Percentiles rank a stretch among this genome's conserved stretches.
phyloP scores from a whole-genome alignment of 1,284 basidiomycete genomes.

The Trichosporon inkin region DNA sequence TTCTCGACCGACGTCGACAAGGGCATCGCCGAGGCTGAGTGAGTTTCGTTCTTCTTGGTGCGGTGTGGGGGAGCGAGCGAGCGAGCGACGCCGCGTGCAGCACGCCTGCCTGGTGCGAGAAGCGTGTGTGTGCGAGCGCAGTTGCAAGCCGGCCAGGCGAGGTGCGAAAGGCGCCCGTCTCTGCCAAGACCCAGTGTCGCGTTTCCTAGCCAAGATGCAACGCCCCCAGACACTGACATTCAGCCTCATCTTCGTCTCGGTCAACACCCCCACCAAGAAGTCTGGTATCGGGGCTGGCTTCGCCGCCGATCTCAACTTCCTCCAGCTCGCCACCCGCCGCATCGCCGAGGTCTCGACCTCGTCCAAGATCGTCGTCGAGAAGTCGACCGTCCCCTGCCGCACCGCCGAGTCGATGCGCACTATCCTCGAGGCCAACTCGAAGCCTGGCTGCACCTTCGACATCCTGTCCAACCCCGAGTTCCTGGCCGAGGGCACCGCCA shows the following conservation, averaged over 20 bases:
- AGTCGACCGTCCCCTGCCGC: slow-evolving; percentile 97
- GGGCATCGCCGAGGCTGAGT: slow-evolving; percentile 85
- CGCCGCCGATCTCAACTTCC: slow-evolving; percentile 96
- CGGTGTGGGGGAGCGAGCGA: not conserved
- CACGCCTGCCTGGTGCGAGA: not conserved
- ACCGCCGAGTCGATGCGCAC: slow-evolving; percentile 97
- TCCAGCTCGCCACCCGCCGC: slow-evolving; percentile 91
- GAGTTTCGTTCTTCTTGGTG: slow-evolving; percentile 27
- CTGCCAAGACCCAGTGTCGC: not conserved
- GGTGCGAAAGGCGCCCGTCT: not conserved
- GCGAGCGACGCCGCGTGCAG: too few relatives aligned
- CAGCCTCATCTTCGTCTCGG: slow-evolving; percentile 57
- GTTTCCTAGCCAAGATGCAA: too few relatives aligned
- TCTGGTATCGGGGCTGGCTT: slow-evolving; percentile 93
- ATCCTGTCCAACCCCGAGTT: slow-evolving; percentile 99
- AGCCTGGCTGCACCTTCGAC: slow-evolving; percentile 84
- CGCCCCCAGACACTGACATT: not conserved
- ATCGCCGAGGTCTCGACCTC: slow-evolving; percentile 87
- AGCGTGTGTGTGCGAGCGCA: not conserved
- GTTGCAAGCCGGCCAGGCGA: not conserved
- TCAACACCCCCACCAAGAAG: slow-evolving; percentile 98
- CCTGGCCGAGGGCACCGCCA: slow-evolving; percentile 95
- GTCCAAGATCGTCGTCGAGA: slow-evolving; percentile 98
- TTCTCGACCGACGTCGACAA: slow-evolving; percentile 95
- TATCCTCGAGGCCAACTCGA: slow-evolving; percentile 96